These are phyloP conservation scores for Mucor irregularis DNA, from an alignment of 371 early-diverging fungal genomes.

Conservation along the genomic window DNA sequence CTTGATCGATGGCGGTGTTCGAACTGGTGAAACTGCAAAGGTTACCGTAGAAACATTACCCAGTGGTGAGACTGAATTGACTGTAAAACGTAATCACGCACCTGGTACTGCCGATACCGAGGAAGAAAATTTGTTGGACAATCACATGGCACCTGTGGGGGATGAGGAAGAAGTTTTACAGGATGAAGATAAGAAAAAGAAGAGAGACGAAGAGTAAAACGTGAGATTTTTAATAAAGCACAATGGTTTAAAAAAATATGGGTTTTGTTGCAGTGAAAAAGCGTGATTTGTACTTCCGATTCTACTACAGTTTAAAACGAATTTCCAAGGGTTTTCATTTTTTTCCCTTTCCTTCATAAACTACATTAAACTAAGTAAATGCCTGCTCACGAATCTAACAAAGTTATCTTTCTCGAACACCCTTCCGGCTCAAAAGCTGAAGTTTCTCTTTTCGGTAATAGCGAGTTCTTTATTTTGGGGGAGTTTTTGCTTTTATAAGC, in stretches of 20 bases:
- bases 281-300: background rate
- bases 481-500: too few species aligned
- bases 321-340: background rate
- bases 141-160: slow-evolving; percentile 45
- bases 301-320: too few species aligned
- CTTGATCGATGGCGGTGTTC: slow-evolving; percentile 77
- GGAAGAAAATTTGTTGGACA: slow-evolving; percentile 24
- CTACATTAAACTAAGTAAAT: slow-evolving; percentile 16
- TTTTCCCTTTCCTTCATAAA: slow-evolving; percentile 12
- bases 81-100: slow-evolving; percentile 42
- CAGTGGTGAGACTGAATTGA: slow-evolving; percentile 37
- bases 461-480: background rate
- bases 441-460: slow-evolving; percentile 62
- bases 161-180: slow-evolving; percentile 37
- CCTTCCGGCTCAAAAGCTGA: slow-evolving; percentile 54
- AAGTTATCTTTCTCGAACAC: slow-evolving; percentile 42
- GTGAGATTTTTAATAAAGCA: background rate
- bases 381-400: slow-evolving; percentile 44
- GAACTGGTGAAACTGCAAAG: slow-evolving; percentile 64
- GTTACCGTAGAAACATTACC: slow-evolving; percentile 30
- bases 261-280: background rate
- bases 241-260: background rate
- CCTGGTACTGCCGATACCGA: slow-evolving; percentile 23
- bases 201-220: slow-evolving; percentile 3
- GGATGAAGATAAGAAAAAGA: slow-evolving; percentile 19